Evolutionary conservation across 2,329 filamentous ascomycete genomes (phyloP).

Genomic region (Leptodontidium sp.): DNA sequence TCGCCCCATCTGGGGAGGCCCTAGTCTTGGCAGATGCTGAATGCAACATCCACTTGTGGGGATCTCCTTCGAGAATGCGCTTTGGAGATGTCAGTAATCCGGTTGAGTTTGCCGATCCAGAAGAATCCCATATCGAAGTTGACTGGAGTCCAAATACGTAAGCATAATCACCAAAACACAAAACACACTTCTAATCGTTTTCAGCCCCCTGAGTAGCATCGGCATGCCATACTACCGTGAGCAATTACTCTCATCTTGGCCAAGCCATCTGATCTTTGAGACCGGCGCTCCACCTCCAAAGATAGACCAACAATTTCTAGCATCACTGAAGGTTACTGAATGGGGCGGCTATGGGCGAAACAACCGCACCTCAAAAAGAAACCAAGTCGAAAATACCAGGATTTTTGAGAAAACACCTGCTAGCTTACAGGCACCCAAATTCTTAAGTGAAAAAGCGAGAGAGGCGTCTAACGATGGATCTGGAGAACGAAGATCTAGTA

Average conservation of each 20-base stretch:
- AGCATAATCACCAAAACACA: slow-evolving; percentile 45
- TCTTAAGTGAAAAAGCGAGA: slow-evolving; percentile 90
- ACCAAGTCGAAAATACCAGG: slow-evolving; percentile 84
- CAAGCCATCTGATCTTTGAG: slow-evolving; percentile 82
- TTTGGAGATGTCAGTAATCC: slow-evolving; percentile 76
- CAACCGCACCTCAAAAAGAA: slow-evolving; percentile 74
- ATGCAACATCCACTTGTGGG: slow-evolving; percentile 74
- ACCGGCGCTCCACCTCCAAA: slow-evolving; percentile 82
- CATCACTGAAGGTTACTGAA: slow-evolving; percentile 74
- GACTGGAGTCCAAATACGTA: slow-evolving; percentile 75
- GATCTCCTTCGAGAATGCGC: slow-evolving; percentile 71
- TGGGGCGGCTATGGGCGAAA: slow-evolving; percentile 83
- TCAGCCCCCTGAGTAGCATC: slow-evolving; percentile 81
- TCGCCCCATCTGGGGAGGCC: slow-evolving; percentile 76
- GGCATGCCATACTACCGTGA: slow-evolving; percentile 97
- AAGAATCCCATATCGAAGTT: slow-evolving; percentile 57
- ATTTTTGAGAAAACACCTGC: slow-evolving; percentile 66
- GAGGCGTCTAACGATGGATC: slow-evolving; percentile 62
- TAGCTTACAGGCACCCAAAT: slow-evolving; percentile 79
- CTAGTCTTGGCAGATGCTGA: slow-evolving; percentile 72
- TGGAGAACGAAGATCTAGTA: slow-evolving; percentile 54
- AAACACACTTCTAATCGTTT: slow-evolving; percentile 22
- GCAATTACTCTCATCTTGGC: slow-evolving; percentile 86
- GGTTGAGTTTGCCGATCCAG: slow-evolving; percentile 69
- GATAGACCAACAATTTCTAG: slow-evolving; percentile 75